phyloP scores from a whole-genome alignment of 148 eudicot genomes.

The Vaccinium myrtillus region DNA sequence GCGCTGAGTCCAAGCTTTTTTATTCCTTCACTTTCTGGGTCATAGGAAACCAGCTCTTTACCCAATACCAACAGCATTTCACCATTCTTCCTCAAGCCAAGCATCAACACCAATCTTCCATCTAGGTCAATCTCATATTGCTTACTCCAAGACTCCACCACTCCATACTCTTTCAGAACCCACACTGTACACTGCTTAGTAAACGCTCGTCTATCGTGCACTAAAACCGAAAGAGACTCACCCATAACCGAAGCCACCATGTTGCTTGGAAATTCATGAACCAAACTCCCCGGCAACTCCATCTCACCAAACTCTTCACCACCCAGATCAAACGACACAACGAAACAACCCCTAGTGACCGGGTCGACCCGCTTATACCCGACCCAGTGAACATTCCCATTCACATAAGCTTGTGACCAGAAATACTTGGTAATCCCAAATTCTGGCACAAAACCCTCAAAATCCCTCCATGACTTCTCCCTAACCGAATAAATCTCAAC shows the following conservation, averaged over 20 bases:
- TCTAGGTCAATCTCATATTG: neutral
- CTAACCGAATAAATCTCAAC: neutral
- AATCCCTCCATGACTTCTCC: neutral
- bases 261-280: neutral
- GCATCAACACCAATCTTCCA: slow-evolving; percentile 1
- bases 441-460: neutral
- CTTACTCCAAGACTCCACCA: slow-evolving; percentile 3
- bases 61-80: slow-evolving; percentile 5
- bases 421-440: neutral
- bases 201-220: neutral
- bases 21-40: neutral
- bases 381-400: slow-evolving; percentile 5
- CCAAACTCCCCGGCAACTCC: neutral
- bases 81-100: neutral
- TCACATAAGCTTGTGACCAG: neutral
- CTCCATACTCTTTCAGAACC: slow-evolving; percentile 1
- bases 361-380: neutral
- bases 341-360: neutral
- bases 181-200: neutral
- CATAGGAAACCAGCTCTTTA: neutral
- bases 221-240: neutral
- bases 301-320: neutral
- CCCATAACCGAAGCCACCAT: neutral
- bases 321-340: neutral
- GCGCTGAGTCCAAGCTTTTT: neutral